phyloP scores from a whole-genome alignment of 768 basidiomycete genomes.

The Kwoniella europaea region DNA sequence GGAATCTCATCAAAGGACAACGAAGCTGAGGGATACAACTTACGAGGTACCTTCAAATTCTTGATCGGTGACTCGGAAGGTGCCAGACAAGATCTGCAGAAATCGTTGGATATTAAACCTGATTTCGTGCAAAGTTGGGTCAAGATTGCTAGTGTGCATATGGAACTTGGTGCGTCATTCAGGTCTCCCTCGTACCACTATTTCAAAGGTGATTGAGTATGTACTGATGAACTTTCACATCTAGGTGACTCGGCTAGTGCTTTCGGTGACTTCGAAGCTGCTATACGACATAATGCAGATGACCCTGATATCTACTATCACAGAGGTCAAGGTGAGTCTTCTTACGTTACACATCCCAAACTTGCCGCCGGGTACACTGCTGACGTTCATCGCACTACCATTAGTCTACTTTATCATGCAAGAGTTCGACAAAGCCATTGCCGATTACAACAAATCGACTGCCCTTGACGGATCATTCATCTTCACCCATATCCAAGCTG shows the following conservation, averaged over 20 bases:
- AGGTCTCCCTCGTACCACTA: not conserved
- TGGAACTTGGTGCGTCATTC: slow-evolving; percentile 73
- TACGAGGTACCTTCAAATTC: slow-evolving; percentile 98
- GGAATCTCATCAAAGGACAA: slow-evolving; percentile 70
- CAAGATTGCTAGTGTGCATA: slow-evolving; percentile 94
- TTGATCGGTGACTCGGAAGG: slow-evolving; percentile 79
- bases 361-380: not conserved
- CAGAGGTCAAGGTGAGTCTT: slow-evolving; percentile 81
- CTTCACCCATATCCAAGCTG: slow-evolving; percentile 95
- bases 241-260: slow-evolving; percentile 71
- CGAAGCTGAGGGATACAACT: slow-evolving; percentile 85
- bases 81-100: slow-evolving; percentile 81
- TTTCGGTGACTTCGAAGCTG: slow-evolving; percentile 89
- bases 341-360: not conserved
- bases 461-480: slow-evolving; percentile 85
- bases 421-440: slow-evolving; percentile 80
- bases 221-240: not conserved
- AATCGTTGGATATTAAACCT: slow-evolving; percentile 72
- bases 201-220: not conserved
- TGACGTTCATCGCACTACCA: not conserved
- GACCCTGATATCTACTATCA: slow-evolving; percentile 99
- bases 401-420: slow-evolving; percentile 92
- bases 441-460: slow-evolving; percentile 90
- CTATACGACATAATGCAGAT: slow-evolving; percentile 75
- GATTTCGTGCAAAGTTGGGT: slow-evolving; percentile 82